A percentile compares a stretch with the other conserved stretches of the same genome.
phyloP scores from a whole-genome alignment of 495 filamentous ascomycete species.

The Penicillium cataractarum region DNA sequence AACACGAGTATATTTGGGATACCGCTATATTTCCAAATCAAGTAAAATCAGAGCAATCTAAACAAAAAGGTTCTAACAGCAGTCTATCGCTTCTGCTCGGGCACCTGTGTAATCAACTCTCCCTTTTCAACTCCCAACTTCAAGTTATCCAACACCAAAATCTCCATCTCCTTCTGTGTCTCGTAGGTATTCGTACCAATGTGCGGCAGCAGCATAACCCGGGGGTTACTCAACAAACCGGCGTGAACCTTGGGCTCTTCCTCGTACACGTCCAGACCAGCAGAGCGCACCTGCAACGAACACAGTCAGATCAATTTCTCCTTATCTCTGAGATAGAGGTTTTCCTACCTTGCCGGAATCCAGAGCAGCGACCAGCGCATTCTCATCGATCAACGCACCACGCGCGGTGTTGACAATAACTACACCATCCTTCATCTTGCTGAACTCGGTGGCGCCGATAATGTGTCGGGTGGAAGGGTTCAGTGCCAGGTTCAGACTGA shows the following conservation, averaged over 20 bases:
- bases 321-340: conserved; percentile 1
- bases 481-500: conserved; percentile 77
- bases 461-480: conserved; percentile 70
- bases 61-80: background rate
- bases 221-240: conserved; percentile 68
- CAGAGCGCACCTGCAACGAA: conserved; percentile 44
- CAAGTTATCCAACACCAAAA: conserved; percentile 71
- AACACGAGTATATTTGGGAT: background rate
- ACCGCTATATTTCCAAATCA: background rate
- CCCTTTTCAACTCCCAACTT: conserved; percentile 65
- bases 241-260: conserved; percentile 74
- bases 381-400: conserved; percentile 78
- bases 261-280: conserved; percentile 82
- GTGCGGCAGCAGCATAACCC: conserved; percentile 77
- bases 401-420: conserved; percentile 85
- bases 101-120: conserved; percentile 67
- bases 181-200: conserved; percentile 73
- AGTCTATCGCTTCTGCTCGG: conserved; percentile 59
- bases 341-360: conserved; percentile 65
- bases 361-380: conserved; percentile 70
- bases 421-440: conserved; percentile 74
- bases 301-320: conserved; percentile 6
- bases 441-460: conserved; percentile 65
- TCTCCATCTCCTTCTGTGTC: conserved; percentile 77
- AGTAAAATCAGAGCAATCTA: background rate